These are phyloP conservation scores for Schizosaccharomyces octosporus DNA, from an alignment of 805 yeast species.

Conservation along the genomic window DNA sequence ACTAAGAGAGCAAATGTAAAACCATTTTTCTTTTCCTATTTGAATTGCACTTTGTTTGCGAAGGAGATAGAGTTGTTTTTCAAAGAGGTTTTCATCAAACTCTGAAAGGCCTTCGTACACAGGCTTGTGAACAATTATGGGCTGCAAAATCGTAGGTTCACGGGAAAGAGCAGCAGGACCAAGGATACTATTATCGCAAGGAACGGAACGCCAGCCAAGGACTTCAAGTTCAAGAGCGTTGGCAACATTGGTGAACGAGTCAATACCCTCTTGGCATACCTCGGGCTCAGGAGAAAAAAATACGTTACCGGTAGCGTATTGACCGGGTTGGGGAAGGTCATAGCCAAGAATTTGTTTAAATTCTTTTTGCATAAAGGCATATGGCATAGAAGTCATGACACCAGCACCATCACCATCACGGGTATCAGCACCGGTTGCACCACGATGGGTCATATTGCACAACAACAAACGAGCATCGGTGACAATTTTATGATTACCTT, in stretches of 20 bases:
- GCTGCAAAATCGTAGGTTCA: conserved; percentile 80
- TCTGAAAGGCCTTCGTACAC: conserved; percentile 27
- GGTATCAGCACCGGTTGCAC: conserved; percentile 89
- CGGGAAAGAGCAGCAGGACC: conserved; percentile 88
- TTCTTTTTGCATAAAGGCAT: conserved; percentile 63
- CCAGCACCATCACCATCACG: conserved; percentile 99
- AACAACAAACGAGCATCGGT: conserved; percentile 59
- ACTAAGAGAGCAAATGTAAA: conserved; percentile 80
- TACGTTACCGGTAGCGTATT: conserved; percentile 84
- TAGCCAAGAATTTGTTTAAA: conserved; percentile 46
- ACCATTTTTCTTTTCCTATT: conserved; percentile 90
- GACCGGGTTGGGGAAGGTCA: conserved; percentile 52
- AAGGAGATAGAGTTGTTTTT: conserved; percentile 58
- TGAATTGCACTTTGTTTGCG: conserved; percentile 77
- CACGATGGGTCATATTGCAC: conserved; percentile 96
- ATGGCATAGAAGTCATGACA: conserved; percentile 77
- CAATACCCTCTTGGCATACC: conserved; percentile 41
- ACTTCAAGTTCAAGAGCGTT: conserved; percentile 50
- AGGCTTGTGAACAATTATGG: conserved; percentile 52
- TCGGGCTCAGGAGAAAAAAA: conserved; percentile 71
- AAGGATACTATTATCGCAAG: conserved; percentile 75
- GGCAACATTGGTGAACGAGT: conserved; percentile 65
- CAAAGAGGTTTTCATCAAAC: conserved; percentile 38
- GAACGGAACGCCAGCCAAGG: conserved; percentile 85
- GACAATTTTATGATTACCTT: conserved; percentile 69